Percentiles rank a stretch among this genome's conserved stretches.
These are phyloP conservation scores for Penicillium macrosclerotiorum DNA, from an alignment of 495 filamentous ascomycete species.

Conservation along the genomic window DNA sequence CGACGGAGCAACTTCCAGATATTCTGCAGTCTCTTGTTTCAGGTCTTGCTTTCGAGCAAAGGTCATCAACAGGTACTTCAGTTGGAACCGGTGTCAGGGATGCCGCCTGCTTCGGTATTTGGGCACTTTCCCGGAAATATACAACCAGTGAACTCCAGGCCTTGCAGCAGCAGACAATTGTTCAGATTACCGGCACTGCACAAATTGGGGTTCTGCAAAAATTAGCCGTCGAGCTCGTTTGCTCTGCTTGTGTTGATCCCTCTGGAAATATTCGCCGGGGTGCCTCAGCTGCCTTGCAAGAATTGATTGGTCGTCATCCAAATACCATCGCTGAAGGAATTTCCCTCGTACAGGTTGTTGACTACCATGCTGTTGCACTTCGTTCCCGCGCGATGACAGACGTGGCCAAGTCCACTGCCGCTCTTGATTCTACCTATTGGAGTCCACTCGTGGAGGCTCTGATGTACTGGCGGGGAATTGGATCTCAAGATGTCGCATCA, in stretches of 20 bases:
- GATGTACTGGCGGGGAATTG: constrained; percentile 84
- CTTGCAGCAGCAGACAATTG: constrained; percentile 46
- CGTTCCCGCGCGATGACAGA: constrained; percentile 77
- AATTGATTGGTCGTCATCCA: constrained; percentile 89
- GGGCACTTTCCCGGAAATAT: constrained; percentile 87
- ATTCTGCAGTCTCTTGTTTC: constrained; percentile 69
- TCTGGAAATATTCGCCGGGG: constrained; percentile 90
- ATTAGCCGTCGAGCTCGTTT: constrained; percentile 74
- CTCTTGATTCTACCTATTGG: constrained; percentile 66
- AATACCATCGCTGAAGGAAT: constrained; percentile 80
- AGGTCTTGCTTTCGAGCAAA: constrained; percentile 82
- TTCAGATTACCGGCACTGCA: constrained; percentile 21
- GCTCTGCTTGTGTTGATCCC: constrained; percentile 82
- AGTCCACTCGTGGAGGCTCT: constrained; percentile 64
- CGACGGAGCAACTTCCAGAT: constrained; percentile 60
- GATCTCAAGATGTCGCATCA: constrained; percentile 68
- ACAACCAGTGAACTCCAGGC: constrained; percentile 71
- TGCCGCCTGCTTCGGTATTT: constrained; percentile 93
- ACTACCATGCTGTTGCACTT: constrained; percentile 88
- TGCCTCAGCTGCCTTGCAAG: constrained; percentile 89
- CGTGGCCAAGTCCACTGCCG: constrained; percentile 65
- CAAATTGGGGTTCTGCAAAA: constrained; percentile 60
- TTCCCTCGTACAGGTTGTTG: constrained; percentile 78
- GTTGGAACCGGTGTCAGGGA: constrained; percentile 94
- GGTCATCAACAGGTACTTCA: constrained; percentile 73